phyloP scores from a whole-genome alignment of 2,329 filamentous ascomycete genomes.

The Colletotrichum kahawae region DNA sequence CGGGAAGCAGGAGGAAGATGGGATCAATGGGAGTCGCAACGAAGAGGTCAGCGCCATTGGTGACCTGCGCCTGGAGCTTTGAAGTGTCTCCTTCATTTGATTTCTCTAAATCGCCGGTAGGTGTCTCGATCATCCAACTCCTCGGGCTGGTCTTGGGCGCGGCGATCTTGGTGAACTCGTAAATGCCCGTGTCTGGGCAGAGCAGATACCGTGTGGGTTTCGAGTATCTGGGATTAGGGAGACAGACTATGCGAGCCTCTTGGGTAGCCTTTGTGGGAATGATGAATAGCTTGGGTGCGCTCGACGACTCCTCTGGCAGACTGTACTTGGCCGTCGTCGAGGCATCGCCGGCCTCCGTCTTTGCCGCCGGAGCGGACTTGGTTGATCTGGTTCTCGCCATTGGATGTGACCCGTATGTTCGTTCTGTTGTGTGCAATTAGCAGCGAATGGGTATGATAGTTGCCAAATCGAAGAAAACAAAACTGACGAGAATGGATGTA shows the following conservation, averaged over 20 bases:
- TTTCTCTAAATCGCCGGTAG: slow-evolving; percentile 22
- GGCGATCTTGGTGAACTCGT: slow-evolving; percentile 67
- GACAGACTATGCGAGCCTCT: slow-evolving; percentile 62
- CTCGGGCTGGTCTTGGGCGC: slow-evolving; percentile 58
- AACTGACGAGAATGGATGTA: not conserved
- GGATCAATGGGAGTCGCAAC: slow-evolving; percentile 85
- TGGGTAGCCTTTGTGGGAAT: slow-evolving; percentile 59
- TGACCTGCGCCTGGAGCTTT: slow-evolving; percentile 41
- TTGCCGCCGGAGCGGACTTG: slow-evolving; percentile 38
- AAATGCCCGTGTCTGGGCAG: slow-evolving; percentile 66
- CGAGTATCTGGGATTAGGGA: slow-evolving; percentile 63
- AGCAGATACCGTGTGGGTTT: slow-evolving; percentile 65
- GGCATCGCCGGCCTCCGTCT: slow-evolving; percentile 29
- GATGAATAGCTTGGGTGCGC: slow-evolving; percentile 63
- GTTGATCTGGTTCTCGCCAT: slow-evolving; percentile 59
- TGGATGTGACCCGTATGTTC: not conserved
- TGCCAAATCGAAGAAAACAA: not conserved
- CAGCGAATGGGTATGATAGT: not conserved
- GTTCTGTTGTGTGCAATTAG: not conserved
- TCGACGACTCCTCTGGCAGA: slow-evolving; percentile 43
- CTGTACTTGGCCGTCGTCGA: slow-evolving; percentile 40
- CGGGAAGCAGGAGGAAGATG: slow-evolving; percentile 81
- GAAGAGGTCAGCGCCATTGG: slow-evolving; percentile 75
- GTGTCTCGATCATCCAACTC: slow-evolving; percentile 65
- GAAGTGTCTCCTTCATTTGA: slow-evolving; percentile 18